Base-by-base conservation (phyloP, 2,329 filamentous ascomycete species). In the Lizonia empirigonia region DNA sequence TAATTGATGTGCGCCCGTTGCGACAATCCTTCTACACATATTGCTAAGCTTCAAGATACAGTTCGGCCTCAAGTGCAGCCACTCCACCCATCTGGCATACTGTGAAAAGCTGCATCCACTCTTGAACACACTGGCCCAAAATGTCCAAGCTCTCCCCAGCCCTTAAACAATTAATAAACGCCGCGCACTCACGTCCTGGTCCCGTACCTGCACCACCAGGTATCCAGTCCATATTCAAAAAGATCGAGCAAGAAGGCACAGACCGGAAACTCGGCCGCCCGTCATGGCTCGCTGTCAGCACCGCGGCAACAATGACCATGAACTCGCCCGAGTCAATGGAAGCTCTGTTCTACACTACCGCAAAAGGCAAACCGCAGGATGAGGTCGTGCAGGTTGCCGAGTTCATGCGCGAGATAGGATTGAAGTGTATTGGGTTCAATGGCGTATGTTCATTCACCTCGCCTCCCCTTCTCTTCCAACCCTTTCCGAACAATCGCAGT, bases 251-350 rank as follows among this genome's bases (percentile, higher is more conserved):
- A 33, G 69, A 72, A 52, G 70, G 69, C 5, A 60, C 60, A 16
- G 62, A 59, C 33, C 60, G 60, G 5, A 66, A 65, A 29, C 59
- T 73, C 1, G 64, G 66, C 1, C 61, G 67, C 4, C 70, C 70
- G 18, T 70, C 69, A 64, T 73, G 70, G 70, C 66, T 73, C n/a
- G 62, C 67, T 20, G 59, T 72, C 15, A 64, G 63, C 8, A 88
- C 90, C 1, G 90, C 90, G 24, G 86, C 90, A 15, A 91, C 89
- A 1, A 89, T 93, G 76, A 94, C 90, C 1, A 85, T 94, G 78
- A 94, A 95, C 77, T 91, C 89, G 1, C 90, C 90, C 19, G 87
- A 89, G 50, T 88, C 89, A 3, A 82, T 93, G 59, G 75, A 83
- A 4, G 74, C 81, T 18, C 81, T 92, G 10, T 86, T 85, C 74